Evolutionary conservation across 75 land plant genomes (phyloP).

Genomic region (Chamaecyparis obtusa): DNA sequence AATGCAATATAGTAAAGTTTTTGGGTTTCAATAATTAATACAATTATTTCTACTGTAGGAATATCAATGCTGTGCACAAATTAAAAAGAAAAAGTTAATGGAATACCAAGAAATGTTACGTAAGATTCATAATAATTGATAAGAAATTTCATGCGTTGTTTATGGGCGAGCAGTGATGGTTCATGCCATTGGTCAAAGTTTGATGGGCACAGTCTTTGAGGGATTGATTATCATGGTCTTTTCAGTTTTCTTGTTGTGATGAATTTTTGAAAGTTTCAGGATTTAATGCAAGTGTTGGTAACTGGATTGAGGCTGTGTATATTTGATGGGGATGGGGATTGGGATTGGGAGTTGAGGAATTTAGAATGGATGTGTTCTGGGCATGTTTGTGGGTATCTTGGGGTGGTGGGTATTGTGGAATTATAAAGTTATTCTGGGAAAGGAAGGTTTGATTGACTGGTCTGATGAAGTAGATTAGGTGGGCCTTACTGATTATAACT

Average conservation of each 20-base stretch:
- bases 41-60: neutral
- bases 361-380: neutral
- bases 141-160: neutral
- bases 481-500: neutral
- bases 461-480: conserved; percentile 1
- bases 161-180: neutral
- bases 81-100: neutral
- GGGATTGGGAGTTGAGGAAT: neutral
- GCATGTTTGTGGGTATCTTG: neutral
- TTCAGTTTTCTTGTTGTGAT: neutral
- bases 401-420: neutral
- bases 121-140: neutral
- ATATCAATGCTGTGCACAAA: neutral
- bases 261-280: neutral
- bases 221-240: conserved; percentile 9
- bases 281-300: neutral
- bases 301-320: neutral
- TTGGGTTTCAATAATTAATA: neutral
- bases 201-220: conserved; percentile 6
- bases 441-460: conserved; percentile 12
- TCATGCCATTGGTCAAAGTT: neutral
- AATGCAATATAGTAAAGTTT: neutral
- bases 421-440: neutral
- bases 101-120: neutral
- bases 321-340: neutral